Evolutionary conservation across 1,284 basidiomycete genomes (phyloP).

Genomic region (Neolentinus lepideus): DNA sequence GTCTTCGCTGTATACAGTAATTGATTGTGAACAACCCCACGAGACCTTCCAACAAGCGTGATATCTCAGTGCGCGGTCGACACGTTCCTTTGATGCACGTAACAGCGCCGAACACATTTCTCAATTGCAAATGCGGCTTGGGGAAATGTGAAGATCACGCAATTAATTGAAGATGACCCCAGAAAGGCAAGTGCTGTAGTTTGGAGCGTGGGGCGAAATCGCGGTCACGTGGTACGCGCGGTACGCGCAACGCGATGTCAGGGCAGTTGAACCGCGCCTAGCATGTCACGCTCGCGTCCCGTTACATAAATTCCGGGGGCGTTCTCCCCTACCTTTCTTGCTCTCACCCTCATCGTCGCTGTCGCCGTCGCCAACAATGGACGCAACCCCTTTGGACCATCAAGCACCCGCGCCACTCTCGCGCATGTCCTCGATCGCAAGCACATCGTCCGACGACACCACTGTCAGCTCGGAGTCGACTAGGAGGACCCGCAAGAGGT

Average conservation of each 20-base stretch:
- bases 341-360: not conserved
- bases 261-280: not conserved
- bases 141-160: no score
- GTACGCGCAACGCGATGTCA: not conserved
- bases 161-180: no score
- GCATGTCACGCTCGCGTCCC: not conserved
- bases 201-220: not conserved
- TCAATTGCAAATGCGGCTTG: no score
- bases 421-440: conserved; percentile 39
- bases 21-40: no score
- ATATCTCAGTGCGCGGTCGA: no score
- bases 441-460: conserved; percentile 34
- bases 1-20: no score
- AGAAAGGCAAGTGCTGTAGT: not conserved
- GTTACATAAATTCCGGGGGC: not conserved
- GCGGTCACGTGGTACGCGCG: not conserved
- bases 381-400: not conserved
- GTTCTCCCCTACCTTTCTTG: not conserved
- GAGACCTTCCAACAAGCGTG: no score
- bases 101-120: no score
- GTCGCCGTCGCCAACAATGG: not conserved
- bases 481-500: conserved; percentile 59
- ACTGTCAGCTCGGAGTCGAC: conserved; percentile 11
- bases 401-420: conserved; percentile 22
- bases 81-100: no score